Evolutionary conservation across 805 yeast genomes (phyloP).

Genomic region (Metschnikowia matae): DNA sequence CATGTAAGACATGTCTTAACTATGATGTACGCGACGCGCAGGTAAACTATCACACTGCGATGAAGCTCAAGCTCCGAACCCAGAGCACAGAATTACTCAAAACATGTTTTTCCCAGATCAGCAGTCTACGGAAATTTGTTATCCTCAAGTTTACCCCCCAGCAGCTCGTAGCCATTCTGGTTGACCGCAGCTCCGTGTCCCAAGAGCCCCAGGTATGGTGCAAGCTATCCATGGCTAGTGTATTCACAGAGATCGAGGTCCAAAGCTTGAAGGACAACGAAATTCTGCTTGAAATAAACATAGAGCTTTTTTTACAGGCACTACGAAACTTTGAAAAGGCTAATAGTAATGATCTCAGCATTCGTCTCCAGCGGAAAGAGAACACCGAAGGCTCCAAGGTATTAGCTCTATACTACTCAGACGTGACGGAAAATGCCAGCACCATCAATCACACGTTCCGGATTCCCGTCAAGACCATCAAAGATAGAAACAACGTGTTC

Average conservation of each 20-base stretch:
- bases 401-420: slow-evolving; percentile 53
- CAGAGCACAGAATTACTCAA: slow-evolving; percentile 24
- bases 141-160: slow-evolving; percentile 52
- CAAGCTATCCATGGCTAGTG: slow-evolving; percentile 40
- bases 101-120: slow-evolving; percentile 47
- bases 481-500: slow-evolving; percentile 47
- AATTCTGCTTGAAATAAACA: slow-evolving; percentile 57
- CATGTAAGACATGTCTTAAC: not conserved
- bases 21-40: slow-evolving; percentile 3
- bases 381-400: slow-evolving; percentile 26
- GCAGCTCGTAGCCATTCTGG: slow-evolving; percentile 48
- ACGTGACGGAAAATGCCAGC: slow-evolving; percentile 37
- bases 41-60: slow-evolving; percentile 3
- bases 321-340: slow-evolving; percentile 53
- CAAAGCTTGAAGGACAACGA: slow-evolving; percentile 50
- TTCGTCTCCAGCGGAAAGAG: slow-evolving; percentile 48
- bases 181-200: slow-evolving; percentile 35
- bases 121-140: slow-evolving; percentile 50
- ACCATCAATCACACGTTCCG: slow-evolving; percentile 61
- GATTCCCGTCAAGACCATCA: slow-evolving; percentile 65
- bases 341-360: slow-evolving; percentile 46
- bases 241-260: slow-evolving; percentile 50
- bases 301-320: slow-evolving; percentile 57
- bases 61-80: slow-evolving; percentile 26
- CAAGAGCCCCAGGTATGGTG: slow-evolving; percentile 70